These are phyloP conservation scores for Crithidia mellificae DNA, from an alignment of 208 protist genomes.

Conservation along the genomic window DNA sequence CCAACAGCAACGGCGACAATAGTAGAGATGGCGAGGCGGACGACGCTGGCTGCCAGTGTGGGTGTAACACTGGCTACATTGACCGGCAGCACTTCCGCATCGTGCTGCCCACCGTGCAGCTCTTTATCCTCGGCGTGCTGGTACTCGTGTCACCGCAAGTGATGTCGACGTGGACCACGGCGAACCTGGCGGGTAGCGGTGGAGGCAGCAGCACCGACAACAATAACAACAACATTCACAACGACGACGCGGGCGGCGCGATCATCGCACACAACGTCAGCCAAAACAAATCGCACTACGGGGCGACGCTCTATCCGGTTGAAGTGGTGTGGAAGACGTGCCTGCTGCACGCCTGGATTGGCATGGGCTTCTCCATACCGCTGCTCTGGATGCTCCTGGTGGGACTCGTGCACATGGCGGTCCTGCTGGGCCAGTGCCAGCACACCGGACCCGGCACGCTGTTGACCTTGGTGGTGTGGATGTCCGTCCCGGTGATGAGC, in stretches of 20 bases:
- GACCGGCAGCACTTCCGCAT: constrained; percentile 23
- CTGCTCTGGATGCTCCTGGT: constrained; percentile 46
- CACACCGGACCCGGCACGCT: constrained; percentile 40
- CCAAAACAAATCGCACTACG: constrained; percentile 18
- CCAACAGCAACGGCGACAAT: too few relatives aligned
- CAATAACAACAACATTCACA: background rate
- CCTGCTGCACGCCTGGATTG: constrained; percentile 72
- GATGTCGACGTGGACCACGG: constrained; percentile 39
- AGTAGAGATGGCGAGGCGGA: constrained; percentile 6
- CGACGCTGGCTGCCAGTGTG: background rate
- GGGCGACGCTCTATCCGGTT: constrained; percentile 43
- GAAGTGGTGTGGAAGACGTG: constrained; percentile 65
- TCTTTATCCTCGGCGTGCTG: constrained; percentile 70
- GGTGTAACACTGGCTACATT: constrained; percentile 9
- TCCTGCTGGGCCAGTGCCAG: constrained; percentile 56
- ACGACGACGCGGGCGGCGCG: background rate
- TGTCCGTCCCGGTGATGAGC: constrained; percentile 52
- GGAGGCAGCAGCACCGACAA: too few relatives aligned
- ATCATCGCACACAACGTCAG: constrained; percentile 18
- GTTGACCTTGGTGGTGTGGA: constrained; percentile 56
- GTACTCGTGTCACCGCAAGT: constrained; percentile 76
- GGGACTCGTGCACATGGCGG: constrained; percentile 63
- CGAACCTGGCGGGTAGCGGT: background rate
- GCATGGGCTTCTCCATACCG: constrained; percentile 52
- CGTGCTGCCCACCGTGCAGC: constrained; percentile 43